Base-by-base conservation (phyloP, 768 basidiomycete genomes). In the Mycena latifolia region DNA sequence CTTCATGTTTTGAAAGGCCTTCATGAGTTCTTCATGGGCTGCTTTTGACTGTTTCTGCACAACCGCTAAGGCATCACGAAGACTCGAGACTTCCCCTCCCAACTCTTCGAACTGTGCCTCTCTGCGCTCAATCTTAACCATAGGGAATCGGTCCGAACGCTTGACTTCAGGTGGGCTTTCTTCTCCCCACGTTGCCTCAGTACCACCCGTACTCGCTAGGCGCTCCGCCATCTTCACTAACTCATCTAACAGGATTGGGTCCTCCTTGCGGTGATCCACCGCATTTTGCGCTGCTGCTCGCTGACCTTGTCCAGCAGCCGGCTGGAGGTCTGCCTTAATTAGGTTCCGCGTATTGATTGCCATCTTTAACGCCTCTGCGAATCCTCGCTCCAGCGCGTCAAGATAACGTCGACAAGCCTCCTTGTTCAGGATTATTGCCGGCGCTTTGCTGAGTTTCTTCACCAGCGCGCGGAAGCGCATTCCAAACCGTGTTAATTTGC, bases 161-260 rank as follows among this genome's bases (percentile, higher is more conserved):
- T 52, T 65, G 2, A 46, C 12, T 1, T 65, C 63, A 20, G 37
- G 48, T 14, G 6, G 15, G 15, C 39, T 29, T 1, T 48, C 48
- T 6, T 52, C 56, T 15, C 56, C 51, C 63, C 55, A 65, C 6
- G 53, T 51, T 18, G 51, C 51, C 17, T 65, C 63, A 2, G 47
- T 58, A 3, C 56, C 41, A 18, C 55, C 63, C 15, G 10, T 52
- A 24, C 28, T 56, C 10, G 63, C 55, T 3, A 65, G 27, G 9
- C 56, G 55, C 15, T 65, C 63, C 31, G 63, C 63, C 55, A 65
- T 57, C 33, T 39, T 58, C 2, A 65, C 37, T 29, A 65, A 58
- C 22, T 65, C 63, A 15, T 65, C 63, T 6, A 65, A 18, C 24
- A 35, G 51, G 17, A 65, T 65, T 7, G 63, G 63, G 18, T 65